These are phyloP conservation scores for Talaromyces sp. DNA, from an alignment of 2,329 filamentous ascomycete species.

Conservation along the genomic window DNA sequence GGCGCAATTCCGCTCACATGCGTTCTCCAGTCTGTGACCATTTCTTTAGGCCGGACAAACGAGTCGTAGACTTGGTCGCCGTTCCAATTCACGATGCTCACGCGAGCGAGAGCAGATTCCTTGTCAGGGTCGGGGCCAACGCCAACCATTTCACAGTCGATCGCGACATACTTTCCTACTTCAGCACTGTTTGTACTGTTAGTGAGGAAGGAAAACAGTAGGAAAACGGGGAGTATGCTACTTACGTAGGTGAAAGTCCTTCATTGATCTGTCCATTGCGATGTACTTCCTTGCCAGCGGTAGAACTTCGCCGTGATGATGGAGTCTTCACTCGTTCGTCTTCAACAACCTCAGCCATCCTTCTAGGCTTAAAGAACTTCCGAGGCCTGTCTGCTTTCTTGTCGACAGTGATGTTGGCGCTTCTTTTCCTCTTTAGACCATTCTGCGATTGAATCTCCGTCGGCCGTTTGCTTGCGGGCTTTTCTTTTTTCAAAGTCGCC, in stretches of 20 bases:
- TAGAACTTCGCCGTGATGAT: conserved; percentile 42
- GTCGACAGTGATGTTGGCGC: conserved; percentile 11
- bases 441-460: conserved; percentile 22
- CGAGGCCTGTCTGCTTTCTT: conserved; percentile 18
- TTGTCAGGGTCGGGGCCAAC: conserved; percentile 58
- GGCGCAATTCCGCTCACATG: conserved; percentile 74
- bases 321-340: conserved; percentile 21
- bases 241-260: conserved; percentile 48
- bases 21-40: conserved; percentile 86
- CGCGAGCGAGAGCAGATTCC: conserved; percentile 73
- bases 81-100: conserved; percentile 90
- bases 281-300: conserved; percentile 43
- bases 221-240: conserved; percentile 13
- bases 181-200: conserved; percentile 48
- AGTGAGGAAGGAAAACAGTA: conserved; percentile 10
- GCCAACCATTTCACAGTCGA: conserved; percentile 99
- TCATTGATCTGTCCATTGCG: conserved; percentile 55
- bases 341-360: conserved; percentile 23
- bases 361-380: conserved; percentile 22
- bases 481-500: conserved; percentile 21
- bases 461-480: not conserved
- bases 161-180: conserved; percentile 81
- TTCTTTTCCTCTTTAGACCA: conserved; percentile 30
- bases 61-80: conserved; percentile 91
- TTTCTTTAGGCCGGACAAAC: conserved; percentile 71